Evolutionary conservation across 179 eudicot species (phyloP), one percentile per base, ranked within the genome.

Genomic region (Nepenthes alata): DNA sequence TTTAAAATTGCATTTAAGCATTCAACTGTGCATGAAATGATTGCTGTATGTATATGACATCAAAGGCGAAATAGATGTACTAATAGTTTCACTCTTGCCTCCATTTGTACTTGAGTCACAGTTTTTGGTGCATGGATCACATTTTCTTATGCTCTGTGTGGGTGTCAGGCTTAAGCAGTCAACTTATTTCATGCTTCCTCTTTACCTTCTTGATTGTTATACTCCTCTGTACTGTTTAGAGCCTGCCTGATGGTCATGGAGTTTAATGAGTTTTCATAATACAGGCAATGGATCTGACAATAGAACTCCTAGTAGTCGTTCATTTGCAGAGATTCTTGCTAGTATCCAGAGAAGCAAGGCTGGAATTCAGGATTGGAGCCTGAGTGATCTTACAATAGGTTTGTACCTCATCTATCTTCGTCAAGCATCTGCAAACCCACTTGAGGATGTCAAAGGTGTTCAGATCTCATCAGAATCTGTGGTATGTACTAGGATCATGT

Each of bases 331-430:
- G 63, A 86, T 89, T 39, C 52, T 83, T 73, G 75, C 91, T 39
- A 83, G 89, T 72, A 80, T 91, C 61, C 98, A 89, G 67, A 79
- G 78, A 71, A 89, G 95, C 72, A 89, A 86, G 80, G 64, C 73
- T 74, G 98, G 96, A 64, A 62, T 91, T 62, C 85, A 86, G 61
- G 91, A 91, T 76, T 91, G 98, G 98, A 91, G 89, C 72, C 74
- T 89, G 47, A 78, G 88, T 74, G 96, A 91, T 78, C 88, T 91
- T 66, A 91, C 95, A 35, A 65, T 89, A 61, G 98, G 98, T 57
- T 75, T 91, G 59, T 91, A 81, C 73, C 96, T 91, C 69, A 64
- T 91, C 45, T 89, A 91, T 82, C 88, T 89, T 67, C 84, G 79
- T 67, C 96, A 91, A 76, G 86, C 91, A 56, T 86, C 98, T 51